Percentiles rank a stretch among this genome's conserved stretches.
Evolutionary conservation across 306 rosid species (phyloP).

Genomic region (Vigna unguiculata): DNA sequence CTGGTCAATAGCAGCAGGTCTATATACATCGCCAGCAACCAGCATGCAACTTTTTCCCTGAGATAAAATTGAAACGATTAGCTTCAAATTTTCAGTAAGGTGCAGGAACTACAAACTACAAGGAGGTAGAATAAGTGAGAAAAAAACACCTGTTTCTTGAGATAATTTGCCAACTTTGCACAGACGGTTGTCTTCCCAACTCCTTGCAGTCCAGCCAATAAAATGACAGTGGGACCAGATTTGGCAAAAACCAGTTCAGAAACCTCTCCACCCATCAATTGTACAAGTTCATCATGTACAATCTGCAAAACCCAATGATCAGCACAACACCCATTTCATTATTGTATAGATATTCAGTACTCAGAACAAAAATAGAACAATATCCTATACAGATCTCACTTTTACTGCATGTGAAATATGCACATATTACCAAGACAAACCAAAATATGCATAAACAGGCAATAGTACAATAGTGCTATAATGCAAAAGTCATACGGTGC

Average conservation of each 20-base stretch:
- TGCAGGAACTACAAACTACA: constrained; percentile 1
- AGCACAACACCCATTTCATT: constrained; percentile 29
- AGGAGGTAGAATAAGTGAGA: constrained; percentile 17
- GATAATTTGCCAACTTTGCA: constrained; percentile 90
- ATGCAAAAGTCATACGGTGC: neutral
- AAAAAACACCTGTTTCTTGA: constrained; percentile 81
- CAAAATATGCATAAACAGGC: neutral
- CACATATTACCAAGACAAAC: constrained; percentile 13
- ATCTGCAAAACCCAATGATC: constrained; percentile 64
- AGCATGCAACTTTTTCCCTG: constrained; percentile 99
- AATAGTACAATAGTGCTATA: neutral
- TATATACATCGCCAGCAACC: constrained; percentile 94
- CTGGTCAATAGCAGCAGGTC: constrained; percentile 99
- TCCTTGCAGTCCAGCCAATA: constrained; percentile 98
- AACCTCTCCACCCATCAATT: constrained; percentile 98
- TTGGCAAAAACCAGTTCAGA: constrained; percentile 82
- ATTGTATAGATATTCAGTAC: constrained; percentile 27
- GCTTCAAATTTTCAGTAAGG: constrained; percentile 38
- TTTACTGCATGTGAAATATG: constrained; percentile 10
- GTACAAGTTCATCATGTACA: constrained; percentile 90
- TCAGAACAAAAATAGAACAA: constrained; percentile 7
- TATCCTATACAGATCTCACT: constrained; percentile 24
- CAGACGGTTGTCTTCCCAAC: constrained; percentile 99
- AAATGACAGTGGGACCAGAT: constrained; percentile 83
- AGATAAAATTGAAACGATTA: constrained; percentile 34